Conservation (phyloP, 495 filamentous ascomycete genomes). For the Talaromyces adpressus region DNA sequence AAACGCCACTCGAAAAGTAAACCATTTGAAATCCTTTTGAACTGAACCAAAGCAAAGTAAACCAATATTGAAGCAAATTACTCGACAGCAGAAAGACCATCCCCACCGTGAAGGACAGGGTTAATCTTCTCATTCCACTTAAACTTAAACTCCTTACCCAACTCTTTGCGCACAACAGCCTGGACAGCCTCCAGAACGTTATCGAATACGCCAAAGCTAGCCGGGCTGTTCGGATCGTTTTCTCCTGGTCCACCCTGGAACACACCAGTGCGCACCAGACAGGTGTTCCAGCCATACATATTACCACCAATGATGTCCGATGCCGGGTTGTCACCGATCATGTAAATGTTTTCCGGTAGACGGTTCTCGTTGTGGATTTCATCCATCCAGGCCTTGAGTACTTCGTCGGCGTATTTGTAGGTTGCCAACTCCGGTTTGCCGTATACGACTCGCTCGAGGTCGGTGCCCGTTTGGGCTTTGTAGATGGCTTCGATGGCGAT, state of each 20-base stretch:
- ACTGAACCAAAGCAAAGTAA: background rate
- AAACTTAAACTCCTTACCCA: conserved; percentile 51
- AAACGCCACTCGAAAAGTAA: background rate
- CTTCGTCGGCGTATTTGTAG: conserved; percentile 76
- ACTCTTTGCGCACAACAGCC: conserved; percentile 46
- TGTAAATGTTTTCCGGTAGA: conserved; percentile 69
- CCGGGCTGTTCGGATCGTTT: conserved; percentile 51
- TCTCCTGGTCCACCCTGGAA: conserved; percentile 46
- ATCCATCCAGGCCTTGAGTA: conserved; percentile 69
- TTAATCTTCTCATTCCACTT: conserved; percentile 56
- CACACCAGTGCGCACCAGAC: conserved; percentile 58
- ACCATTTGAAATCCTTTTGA: background rate
- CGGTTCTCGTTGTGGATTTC: conserved; percentile 64
- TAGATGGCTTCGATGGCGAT: conserved; percentile 74
- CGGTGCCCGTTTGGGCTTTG: conserved; percentile 63
- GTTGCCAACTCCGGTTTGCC: conserved; percentile 75
- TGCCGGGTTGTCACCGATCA: conserved; percentile 75
- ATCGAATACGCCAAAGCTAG: conserved; percentile 50
- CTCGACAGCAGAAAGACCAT: conserved; percentile 46
- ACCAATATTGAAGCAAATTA: conserved; percentile 18
- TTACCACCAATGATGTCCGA: conserved; percentile 75
- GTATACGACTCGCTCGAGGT: conserved; percentile 78
- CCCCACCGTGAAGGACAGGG: conserved; percentile 50
- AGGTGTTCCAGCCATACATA: conserved; percentile 77
- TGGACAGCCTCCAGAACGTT: conserved; percentile 50